A percentile compares a stretch with the other conserved stretches of the same genome.
Evolutionary conservation across 1,139 yeast genomes (phyloP).

Genomic region (Meyerozyma carpophila): DNA sequence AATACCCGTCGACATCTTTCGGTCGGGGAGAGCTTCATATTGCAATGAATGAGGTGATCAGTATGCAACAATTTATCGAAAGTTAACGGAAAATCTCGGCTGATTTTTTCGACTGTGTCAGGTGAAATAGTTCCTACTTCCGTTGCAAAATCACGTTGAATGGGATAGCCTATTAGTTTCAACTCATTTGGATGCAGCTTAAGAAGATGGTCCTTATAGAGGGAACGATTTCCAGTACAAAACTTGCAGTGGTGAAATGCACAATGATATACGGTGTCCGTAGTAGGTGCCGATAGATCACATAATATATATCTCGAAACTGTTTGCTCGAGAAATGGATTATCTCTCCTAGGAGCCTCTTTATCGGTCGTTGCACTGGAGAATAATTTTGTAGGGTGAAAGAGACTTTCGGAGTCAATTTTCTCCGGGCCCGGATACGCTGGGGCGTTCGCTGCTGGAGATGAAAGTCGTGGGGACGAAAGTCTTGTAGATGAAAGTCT

Average conservation of each 20-base stretch:
- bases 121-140: background rate
- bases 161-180: constrained; percentile 29
- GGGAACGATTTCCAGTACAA: constrained; percentile 26
- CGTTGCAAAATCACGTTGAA: constrained; percentile 4
- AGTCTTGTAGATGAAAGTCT: no score
- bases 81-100: background rate
- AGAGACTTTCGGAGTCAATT: no score
- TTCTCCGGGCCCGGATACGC: no score
- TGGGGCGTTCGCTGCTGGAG: no score
- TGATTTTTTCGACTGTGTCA: background rate
- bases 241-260: constrained; percentile 26
- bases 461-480: no score
- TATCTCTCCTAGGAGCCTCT: constrained; percentile 4
- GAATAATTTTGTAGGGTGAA: no score
- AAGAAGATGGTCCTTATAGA: constrained; percentile 29
- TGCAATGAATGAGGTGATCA: background rate
- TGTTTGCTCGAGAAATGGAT: constrained; percentile 9
- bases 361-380: background rate
- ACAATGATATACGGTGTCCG: constrained; percentile 17
- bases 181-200: constrained; percentile 21
- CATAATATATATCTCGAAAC: background rate
- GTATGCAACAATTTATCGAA: background rate
- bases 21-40: background rate
- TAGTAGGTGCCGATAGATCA: background rate
- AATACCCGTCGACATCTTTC: background rate